Evolutionary conservation across 495 filamentous ascomycete genomes (phyloP).

Genomic region (Penicillium paradoxum): DNA sequence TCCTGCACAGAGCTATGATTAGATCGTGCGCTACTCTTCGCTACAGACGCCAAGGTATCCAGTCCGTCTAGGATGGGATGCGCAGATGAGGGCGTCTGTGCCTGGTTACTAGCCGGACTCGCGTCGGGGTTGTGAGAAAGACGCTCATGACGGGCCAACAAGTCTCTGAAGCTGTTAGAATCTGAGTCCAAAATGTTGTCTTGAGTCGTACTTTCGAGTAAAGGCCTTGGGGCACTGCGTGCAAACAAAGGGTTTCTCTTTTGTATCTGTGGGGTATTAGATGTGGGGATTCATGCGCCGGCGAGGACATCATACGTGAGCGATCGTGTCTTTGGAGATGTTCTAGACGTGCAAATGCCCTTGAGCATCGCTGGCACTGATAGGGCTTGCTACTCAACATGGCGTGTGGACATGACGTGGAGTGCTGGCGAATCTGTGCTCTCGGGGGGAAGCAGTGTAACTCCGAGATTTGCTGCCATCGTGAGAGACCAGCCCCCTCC

Average conservation of each 20-base stretch:
- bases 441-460: neutral
- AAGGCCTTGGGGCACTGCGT: slow-evolving; percentile 37
- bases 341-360: slow-evolving; percentile 37
- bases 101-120: slow-evolving; percentile 12
- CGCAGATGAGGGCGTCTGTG: slow-evolving; percentile 19
- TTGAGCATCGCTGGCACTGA: slow-evolving; percentile 35
- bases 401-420: neutral
- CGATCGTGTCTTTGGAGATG: slow-evolving; percentile 44
- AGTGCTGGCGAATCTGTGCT: neutral
- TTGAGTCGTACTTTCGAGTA: slow-evolving; percentile 34
- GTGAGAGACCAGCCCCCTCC: neutral
- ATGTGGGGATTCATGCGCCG: neutral
- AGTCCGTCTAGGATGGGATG: slow-evolving; percentile 26
- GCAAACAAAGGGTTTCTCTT: slow-evolving; percentile 40
- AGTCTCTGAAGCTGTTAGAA: slow-evolving; percentile 21
- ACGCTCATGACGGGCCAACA: slow-evolving; percentile 36
- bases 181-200: neutral
- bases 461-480: neutral
- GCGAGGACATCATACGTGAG: slow-evolving; percentile 30
- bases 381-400: slow-evolving; percentile 27
- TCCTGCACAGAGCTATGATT: slow-evolving; percentile 4
- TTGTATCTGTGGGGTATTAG: slow-evolving; percentile 33
- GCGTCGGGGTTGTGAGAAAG: slow-evolving; percentile 26
- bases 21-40: slow-evolving; percentile 21
- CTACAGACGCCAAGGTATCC: slow-evolving; percentile 34